Percentiles rank a stretch among this genome's conserved stretches.
Conservation (phyloP, 2,329 filamentous ascomycete species). For the Calcarisporium arbuscula region DNA sequence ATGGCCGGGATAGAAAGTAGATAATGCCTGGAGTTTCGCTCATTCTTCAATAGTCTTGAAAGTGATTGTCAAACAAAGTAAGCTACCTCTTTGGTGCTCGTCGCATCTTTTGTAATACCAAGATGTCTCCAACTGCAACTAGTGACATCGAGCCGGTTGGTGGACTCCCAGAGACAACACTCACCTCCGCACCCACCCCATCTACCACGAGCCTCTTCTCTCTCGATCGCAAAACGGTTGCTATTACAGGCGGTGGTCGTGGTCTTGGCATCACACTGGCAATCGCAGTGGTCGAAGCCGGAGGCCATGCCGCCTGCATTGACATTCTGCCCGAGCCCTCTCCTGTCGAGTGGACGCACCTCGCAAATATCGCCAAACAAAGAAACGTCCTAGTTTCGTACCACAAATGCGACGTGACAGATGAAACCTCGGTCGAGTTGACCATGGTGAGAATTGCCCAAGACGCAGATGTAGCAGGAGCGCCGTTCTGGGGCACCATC, state of each 20-base stretch:
- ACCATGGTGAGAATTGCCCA: slow-evolving; percentile 64
- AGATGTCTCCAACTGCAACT: too few species aligned
- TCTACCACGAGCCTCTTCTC: too few species aligned
- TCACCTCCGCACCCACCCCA: too few species aligned
- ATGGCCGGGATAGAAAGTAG: too few species aligned
- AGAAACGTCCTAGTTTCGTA: too few species aligned
- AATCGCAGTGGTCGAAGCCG: slow-evolving; percentile 40
- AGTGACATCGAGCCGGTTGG: too few species aligned
- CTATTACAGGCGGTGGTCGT: slow-evolving; percentile 44
- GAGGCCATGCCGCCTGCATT: slow-evolving; percentile 41
- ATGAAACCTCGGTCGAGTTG: slow-evolving; percentile 60
- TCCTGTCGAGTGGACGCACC: slow-evolving; percentile 31
- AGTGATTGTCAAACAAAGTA: too few species aligned
- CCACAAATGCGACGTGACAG: slow-evolving; percentile 72
- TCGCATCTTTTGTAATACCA: too few species aligned
- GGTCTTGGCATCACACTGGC: slow-evolving; percentile 45
- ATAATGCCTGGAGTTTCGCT: too few species aligned
- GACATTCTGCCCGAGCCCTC: slow-evolving; percentile 35
- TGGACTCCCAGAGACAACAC: too few species aligned
- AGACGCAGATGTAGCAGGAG: slow-evolving; percentile 58
- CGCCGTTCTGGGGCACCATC: slow-evolving; percentile 74
- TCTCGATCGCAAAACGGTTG: slow-evolving; percentile 36
- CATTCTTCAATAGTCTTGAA: too few species aligned
- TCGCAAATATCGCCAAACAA: slow-evolving; percentile 36
- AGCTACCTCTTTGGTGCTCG: too few species aligned